Evolutionary conservation across 495 filamentous ascomycete species (phyloP).

Genomic region (Arthonia radiata): DNA sequence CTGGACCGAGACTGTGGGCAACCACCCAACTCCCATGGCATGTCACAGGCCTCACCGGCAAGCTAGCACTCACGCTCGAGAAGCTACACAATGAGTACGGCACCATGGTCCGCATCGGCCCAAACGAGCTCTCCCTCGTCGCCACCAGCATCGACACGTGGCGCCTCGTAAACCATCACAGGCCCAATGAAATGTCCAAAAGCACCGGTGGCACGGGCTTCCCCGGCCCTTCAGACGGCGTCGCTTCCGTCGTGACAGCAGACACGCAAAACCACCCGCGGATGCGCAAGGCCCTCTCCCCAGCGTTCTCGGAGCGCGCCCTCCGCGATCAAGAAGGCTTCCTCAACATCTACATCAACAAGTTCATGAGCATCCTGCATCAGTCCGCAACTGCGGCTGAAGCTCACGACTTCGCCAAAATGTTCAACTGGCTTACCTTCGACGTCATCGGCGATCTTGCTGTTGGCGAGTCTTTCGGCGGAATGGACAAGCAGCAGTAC

Average conservation of each 20-base stretch:
- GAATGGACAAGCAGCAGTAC: conserved; percentile 20
- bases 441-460: conserved; percentile 35
- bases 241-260: conserved; percentile 9
- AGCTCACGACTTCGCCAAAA: no score
- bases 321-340: conserved; percentile 20
- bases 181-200: no score
- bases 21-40: no score
- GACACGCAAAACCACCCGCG: conserved; percentile 9
- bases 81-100: conserved; percentile 18
- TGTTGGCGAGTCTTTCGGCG: conserved; percentile 33
- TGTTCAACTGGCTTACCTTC: conserved; percentile 35
- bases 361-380: no score
- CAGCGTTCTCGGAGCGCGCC: conserved; percentile 20
- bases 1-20: no score
- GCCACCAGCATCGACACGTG: no score
- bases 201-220: no score
- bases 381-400: no score
- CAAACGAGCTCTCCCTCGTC: conserved; percentile 17
- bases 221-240: no score
- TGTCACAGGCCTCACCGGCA: no score
- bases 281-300: conserved; percentile 16
- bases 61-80: no score
- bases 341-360: conserved; percentile 18
- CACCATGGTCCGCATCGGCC: conserved; percentile 15
- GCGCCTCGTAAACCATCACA: no score